These are phyloP conservation scores for Chenopodium album DNA, from an alignment of 148 eudicot species.

Conservation along the genomic window DNA sequence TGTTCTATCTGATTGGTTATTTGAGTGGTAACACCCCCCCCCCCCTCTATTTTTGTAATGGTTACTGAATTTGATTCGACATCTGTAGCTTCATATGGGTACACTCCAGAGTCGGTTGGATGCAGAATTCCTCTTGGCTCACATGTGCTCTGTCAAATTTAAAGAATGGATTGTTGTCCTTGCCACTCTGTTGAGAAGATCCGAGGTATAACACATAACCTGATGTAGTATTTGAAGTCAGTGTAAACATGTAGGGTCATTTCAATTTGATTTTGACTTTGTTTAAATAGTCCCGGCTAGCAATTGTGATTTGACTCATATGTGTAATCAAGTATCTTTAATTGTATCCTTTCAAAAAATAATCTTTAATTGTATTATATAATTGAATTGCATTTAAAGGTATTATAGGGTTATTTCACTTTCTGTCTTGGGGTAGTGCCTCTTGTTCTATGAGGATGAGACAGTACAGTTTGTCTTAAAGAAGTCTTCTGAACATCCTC, in stretches of 20 bases:
- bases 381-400: background rate
- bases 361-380: background rate
- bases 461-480: background rate
- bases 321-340: background rate
- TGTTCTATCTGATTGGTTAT: background rate
- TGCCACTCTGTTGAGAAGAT: constrained; percentile 91
- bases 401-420: background rate
- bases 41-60: background rate
- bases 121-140: constrained; percentile 95
- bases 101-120: constrained; percentile 93
- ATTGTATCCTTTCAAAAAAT: background rate
- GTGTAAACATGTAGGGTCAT: background rate
- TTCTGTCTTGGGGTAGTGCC: background rate
- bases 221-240: background rate
- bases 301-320: no score
- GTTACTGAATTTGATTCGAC: background rate
- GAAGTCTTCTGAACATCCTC: constrained; percentile 15
- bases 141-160: constrained; percentile 98
- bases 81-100: constrained; percentile 82
- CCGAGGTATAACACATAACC: constrained; percentile 58
- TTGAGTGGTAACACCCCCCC: background rate
- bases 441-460: constrained; percentile 1
- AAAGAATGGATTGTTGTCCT: constrained; percentile 98
- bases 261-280: no score
- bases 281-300: no score